A percentile compares a stretch with the other conserved stretches of the same genome.
Conservation (phyloP, 805 yeast species). For the Pichia scutulata region DNA sequence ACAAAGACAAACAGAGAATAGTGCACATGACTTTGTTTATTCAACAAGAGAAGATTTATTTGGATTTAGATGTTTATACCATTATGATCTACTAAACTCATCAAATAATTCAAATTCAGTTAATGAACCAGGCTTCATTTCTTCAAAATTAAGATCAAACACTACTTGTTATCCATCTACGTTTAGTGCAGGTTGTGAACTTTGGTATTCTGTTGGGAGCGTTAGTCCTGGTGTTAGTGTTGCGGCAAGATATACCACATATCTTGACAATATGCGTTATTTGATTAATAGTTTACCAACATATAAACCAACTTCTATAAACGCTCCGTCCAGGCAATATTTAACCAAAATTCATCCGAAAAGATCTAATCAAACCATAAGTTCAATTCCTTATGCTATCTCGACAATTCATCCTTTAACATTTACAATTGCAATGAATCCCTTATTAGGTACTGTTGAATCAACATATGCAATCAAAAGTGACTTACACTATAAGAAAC, state of each 20-base stretch:
- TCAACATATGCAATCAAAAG: conserved; percentile 85
- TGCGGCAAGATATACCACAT: conserved; percentile 76
- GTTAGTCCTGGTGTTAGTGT: conserved; percentile 88
- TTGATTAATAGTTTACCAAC: conserved; percentile 3
- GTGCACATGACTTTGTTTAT: conserved; percentile 66
- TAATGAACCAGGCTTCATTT: neutral
- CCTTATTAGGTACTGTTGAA: conserved; percentile 81
- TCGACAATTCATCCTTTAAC: conserved; percentile 55
- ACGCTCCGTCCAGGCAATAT: neutral
- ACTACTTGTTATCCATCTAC: conserved; percentile 31
- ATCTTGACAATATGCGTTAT: conserved; percentile 23
- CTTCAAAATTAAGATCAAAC: conserved; percentile 4
- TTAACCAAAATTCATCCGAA: neutral
- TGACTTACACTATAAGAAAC: conserved; percentile 42
- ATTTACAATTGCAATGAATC: conserved; percentile 79
- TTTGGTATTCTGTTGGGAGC: conserved; percentile 79
- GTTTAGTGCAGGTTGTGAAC: conserved; percentile 69
- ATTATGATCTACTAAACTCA: conserved; percentile 33
- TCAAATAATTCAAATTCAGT: neutral
- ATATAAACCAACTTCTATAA: neutral
- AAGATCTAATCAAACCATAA: neutral
- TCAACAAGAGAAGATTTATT: conserved; percentile 77
- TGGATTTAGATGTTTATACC: conserved; percentile 76
- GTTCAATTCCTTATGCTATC: conserved; percentile 8
- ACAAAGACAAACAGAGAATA: conserved; percentile 58